Evolutionary conservation across 1,284 basidiomycete species (phyloP).

Genomic region (Apiotrichum gamsii): DNA sequence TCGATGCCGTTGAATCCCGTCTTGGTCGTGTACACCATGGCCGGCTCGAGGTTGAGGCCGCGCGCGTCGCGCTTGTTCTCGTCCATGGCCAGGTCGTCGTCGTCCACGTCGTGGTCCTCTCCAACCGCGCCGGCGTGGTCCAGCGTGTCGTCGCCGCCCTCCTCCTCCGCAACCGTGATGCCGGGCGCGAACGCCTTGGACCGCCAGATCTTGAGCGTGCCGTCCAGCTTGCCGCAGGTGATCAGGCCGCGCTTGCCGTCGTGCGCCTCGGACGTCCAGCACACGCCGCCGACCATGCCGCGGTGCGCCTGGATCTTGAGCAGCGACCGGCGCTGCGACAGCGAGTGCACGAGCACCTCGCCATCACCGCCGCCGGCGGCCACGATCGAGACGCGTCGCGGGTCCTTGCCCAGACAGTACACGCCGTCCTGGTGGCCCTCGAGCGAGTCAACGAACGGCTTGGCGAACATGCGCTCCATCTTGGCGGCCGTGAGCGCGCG

Average conservation of each 20-base stretch:
- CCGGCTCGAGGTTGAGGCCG: slow-evolving; percentile 51
- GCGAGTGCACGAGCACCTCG: slow-evolving; percentile 84
- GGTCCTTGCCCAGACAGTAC: slow-evolving; percentile 75
- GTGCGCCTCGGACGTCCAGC: slow-evolving; percentile 43
- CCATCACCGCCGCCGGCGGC: slow-evolving; percentile 95
- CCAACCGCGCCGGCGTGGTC: slow-evolving; percentile 42
- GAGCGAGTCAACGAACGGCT: slow-evolving; percentile 83
- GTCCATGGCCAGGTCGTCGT: slow-evolving; percentile 44
- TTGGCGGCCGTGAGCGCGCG: slow-evolving; percentile 93
- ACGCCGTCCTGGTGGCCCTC: slow-evolving; percentile 97
- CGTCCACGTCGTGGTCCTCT: slow-evolving; percentile 39
- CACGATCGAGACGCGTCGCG: slow-evolving; percentile 69
- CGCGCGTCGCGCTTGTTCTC: slow-evolving; percentile 32
- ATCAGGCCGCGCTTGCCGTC: slow-evolving; percentile 62
- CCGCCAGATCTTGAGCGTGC: slow-evolving; percentile 87
- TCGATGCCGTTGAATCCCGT: slow-evolving; percentile 88
- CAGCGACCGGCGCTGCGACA: slow-evolving; percentile 62
- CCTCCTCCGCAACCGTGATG: slow-evolving; percentile 37
- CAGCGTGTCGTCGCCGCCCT: slow-evolving; percentile 37
- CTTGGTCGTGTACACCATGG: slow-evolving; percentile 73
- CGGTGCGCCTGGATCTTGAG: slow-evolving; percentile 76
- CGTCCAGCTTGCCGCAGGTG: slow-evolving; percentile 80
- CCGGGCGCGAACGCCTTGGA: slow-evolving; percentile 43
- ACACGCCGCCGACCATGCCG: slow-evolving; percentile 76
- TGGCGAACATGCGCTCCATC: slow-evolving; percentile 94